Percentiles rank a stretch among this genome's conserved stretches.
These are phyloP conservation scores for Vicia faba DNA, from an alignment of 306 rosid genomes.

Conservation along the genomic window DNA sequence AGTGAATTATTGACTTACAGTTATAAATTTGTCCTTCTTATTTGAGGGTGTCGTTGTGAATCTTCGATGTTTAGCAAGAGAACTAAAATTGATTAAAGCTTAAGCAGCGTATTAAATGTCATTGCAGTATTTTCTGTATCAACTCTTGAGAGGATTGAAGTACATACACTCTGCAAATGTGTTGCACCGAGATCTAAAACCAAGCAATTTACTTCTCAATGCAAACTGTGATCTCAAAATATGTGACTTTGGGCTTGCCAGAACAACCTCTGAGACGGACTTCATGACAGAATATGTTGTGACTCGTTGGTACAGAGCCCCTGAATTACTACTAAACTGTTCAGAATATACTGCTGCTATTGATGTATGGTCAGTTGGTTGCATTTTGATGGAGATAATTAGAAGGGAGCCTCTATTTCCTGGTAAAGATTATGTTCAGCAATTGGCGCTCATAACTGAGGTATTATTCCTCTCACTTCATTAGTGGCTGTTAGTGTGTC, in stretches of 20 bases:
- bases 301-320: conserved; percentile 63
- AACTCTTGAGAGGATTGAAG: conserved; percentile 51
- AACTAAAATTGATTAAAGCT: conserved; percentile 24
- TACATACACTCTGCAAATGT: conserved; percentile 58
- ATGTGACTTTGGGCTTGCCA: conserved; percentile 60
- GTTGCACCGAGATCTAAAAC: conserved; percentile 56
- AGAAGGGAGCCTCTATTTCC: conserved; percentile 56
- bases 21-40: neutral
- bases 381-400: conserved; percentile 57
- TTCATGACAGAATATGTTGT: conserved; percentile 61
- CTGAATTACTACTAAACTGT: conserved; percentile 53
- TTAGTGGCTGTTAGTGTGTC: conserved; percentile 6
- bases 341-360: conserved; percentile 60
- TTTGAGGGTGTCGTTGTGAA: neutral
- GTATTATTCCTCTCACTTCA: conserved; percentile 31
- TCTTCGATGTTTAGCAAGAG: neutral
- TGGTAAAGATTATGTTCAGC: conserved; percentile 60
- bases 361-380: conserved; percentile 63
- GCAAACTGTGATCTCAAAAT: conserved; percentile 58
- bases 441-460: conserved; percentile 52
- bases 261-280: conserved; percentile 59
- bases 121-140: conserved; percentile 51
- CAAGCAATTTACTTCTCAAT: conserved; percentile 61
- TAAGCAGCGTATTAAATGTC: conserved; percentile 18
- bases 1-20: conserved; percentile 6